A percentile compares a stretch with the other conserved stretches of the same genome.
phyloP scores from a whole-genome alignment of 2,329 filamentous ascomycete species.

The Elsinoe perseae region DNA sequence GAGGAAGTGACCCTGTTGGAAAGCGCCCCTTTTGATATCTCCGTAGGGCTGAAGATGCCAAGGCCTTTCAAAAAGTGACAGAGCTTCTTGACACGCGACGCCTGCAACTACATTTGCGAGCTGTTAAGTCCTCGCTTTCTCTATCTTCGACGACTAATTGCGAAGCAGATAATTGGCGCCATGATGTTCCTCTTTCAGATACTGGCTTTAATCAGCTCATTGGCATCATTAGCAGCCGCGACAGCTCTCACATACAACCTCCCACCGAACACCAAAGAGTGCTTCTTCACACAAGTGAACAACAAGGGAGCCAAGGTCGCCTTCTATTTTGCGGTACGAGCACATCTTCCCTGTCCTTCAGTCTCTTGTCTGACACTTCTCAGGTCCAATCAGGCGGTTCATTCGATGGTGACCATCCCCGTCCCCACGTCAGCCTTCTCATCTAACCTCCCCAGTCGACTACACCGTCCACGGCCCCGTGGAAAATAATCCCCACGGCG shows the following conservation, averaged over 20 bases:
- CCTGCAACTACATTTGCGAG: neutral
- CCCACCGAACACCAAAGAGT: slow-evolving; percentile 82
- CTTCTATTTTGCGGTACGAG: slow-evolving; percentile 96
- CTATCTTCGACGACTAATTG: neutral
- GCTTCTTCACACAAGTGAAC: slow-evolving; percentile 80
- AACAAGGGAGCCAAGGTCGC: slow-evolving; percentile 80
- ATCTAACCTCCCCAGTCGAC: slow-evolving; percentile 51
- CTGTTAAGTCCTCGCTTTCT: no score
- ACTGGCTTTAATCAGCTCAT: slow-evolving; percentile 48
- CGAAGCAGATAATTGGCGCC: neutral
- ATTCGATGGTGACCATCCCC: slow-evolving; percentile 44
- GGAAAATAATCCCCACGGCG: slow-evolving; percentile 31
- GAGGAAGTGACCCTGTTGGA: neutral
- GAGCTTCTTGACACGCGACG: slow-evolving; percentile 9
- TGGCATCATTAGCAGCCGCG: slow-evolving; percentile 66
- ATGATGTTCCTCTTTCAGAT: slow-evolving; percentile 26
- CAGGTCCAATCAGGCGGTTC: slow-evolving; percentile 97
- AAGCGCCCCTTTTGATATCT: neutral
- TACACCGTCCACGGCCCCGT: slow-evolving; percentile 79
- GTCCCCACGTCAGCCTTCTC: neutral
- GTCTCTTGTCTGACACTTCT: neutral
- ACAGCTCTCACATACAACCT: slow-evolving; percentile 95
- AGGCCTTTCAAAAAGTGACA: neutral
- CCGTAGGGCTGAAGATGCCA: slow-evolving; percentile 2
- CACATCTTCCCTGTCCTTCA: neutral